These are phyloP conservation scores for Phaffomyces thermotolerans DNA, from an alignment of 805 yeast species.

Conservation along the genomic window DNA sequence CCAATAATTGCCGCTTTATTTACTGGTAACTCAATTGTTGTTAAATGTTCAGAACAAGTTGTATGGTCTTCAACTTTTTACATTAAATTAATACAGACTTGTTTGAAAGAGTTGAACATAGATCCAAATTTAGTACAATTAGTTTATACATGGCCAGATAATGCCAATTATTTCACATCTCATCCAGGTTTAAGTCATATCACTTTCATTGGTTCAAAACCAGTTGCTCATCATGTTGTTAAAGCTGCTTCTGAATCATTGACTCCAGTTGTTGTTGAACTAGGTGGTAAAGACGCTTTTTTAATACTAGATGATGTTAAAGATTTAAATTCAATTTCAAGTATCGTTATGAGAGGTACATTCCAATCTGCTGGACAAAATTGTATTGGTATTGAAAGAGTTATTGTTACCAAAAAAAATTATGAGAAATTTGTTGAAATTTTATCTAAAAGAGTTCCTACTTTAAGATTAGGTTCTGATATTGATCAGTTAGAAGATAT, in stretches of 20 bases:
- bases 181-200: constrained; percentile 81
- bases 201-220: constrained; percentile 93
- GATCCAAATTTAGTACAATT: constrained; percentile 82
- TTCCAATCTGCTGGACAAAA: constrained; percentile 98
- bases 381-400: constrained; percentile 95
- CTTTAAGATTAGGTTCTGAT: constrained; percentile 77
- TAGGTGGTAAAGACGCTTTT: constrained; percentile 95
- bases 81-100: constrained; percentile 60
- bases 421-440: constrained; percentile 57
- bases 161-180: constrained; percentile 78
- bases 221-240: constrained; percentile 85
- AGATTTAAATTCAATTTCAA: constrained; percentile 51
- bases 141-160: constrained; percentile 82
- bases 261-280: constrained; percentile 91
- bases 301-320: constrained; percentile 77
- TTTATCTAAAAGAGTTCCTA: constrained; percentile 49
- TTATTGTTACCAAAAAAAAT: constrained; percentile 65
- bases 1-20: constrained; percentile 85
- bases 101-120: constrained; percentile 65
- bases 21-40: constrained; percentile 85
- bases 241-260: constrained; percentile 76
- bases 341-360: constrained; percentile 87
- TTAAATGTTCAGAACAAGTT: constrained; percentile 94
- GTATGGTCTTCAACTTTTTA: constrained; percentile 89
- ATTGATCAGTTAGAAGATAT: constrained; percentile 86